Evolutionary conservation across 163 green algal species (phyloP), one percentile per base, ranked within the genome.

Genomic region (Coccomyxa subellipsoidea): DNA sequence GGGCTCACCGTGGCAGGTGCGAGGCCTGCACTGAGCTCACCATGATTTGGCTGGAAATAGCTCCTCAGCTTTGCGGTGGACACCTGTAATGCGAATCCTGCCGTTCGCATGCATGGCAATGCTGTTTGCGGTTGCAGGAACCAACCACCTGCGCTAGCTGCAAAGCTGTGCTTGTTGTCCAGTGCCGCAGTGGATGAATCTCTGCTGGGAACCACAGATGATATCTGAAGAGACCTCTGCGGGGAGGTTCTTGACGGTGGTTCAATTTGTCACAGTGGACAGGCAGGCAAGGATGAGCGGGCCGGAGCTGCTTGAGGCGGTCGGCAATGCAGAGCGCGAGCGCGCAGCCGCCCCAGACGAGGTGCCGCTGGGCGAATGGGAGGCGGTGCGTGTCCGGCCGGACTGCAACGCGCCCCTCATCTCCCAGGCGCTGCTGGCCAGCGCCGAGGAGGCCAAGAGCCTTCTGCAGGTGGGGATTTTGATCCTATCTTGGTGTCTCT

Each of bases 341-440:
- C 81, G 86, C 15, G 88, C 88, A 7, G 89, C 85, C 23, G 69
- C 80, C 35, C 71, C 81, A 25, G 71, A 54, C 1, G 91, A 96
- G 81, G 78, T 79, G n/a, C 92, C 91, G 5, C 81, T 94, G 31
- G 89, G 87, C 0, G 86, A 94, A 81, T 96, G 92, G 92, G 89
- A 94, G 80, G 91, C 88, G 2, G 82, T 87, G 38, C 82, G 87
- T 15, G 84, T 95, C 37, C 54, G 53, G 37, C 71, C 76, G n/a
- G 40, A 69, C 53, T 77, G 32, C 23, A 36, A 34, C 9, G 80
- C 29, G 27, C 36, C 53, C 7, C 34, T 80, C 9, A 77, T 72
- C 36, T 53, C 35, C 15, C 81, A 85, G 76, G 53, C 40, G 37
- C 81, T 84, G 31, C 70, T 84, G 38, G 29, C 39, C 47, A 54